Conservation (phyloP, 164 flowering plant species). For the Piper longum region DNA sequence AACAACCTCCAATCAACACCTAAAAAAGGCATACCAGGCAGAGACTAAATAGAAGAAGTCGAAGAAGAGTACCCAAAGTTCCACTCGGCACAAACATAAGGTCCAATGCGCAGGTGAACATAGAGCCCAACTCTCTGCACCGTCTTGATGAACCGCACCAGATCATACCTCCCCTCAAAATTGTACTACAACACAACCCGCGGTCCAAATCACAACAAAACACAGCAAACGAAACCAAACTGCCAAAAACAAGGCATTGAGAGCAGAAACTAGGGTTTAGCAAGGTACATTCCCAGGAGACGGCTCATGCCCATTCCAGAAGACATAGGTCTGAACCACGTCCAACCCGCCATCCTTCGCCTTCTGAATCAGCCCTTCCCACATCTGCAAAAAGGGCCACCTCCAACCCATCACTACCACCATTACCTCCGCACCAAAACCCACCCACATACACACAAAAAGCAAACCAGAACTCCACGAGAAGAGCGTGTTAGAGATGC, state of each 20-base stretch:
- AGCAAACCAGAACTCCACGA: background rate
- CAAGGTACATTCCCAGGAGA: conserved; percentile 48
- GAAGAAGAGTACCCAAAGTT: conserved; percentile 52
- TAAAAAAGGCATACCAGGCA: too few species aligned
- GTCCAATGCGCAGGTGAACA: conserved; percentile 73
- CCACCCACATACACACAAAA: background rate
- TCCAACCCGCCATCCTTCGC: conserved; percentile 16
- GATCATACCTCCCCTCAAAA: conserved; percentile 61
- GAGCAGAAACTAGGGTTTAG: background rate
- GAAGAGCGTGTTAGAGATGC: background rate
- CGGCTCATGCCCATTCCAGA: conserved; percentile 76
- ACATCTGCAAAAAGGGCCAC: conserved; percentile 5
- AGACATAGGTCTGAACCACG: conserved; percentile 28
- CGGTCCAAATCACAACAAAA: too few species aligned
- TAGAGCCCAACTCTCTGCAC: conserved; percentile 60
- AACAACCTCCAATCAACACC: background rate
- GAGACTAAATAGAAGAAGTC: background rate
- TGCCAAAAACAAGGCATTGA: too few species aligned
- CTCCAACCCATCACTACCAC: background rate
- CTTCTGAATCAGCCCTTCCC: conserved; percentile 19
- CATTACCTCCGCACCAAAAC: background rate
- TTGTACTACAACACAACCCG: conserved; percentile 29
- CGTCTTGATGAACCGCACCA: conserved; percentile 58
- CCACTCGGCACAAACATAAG: conserved; percentile 91
- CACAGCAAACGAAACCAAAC: too few species aligned